Conservation (phyloP, 495 filamentous ascomycete species). For the Neurospora sp. region DNA sequence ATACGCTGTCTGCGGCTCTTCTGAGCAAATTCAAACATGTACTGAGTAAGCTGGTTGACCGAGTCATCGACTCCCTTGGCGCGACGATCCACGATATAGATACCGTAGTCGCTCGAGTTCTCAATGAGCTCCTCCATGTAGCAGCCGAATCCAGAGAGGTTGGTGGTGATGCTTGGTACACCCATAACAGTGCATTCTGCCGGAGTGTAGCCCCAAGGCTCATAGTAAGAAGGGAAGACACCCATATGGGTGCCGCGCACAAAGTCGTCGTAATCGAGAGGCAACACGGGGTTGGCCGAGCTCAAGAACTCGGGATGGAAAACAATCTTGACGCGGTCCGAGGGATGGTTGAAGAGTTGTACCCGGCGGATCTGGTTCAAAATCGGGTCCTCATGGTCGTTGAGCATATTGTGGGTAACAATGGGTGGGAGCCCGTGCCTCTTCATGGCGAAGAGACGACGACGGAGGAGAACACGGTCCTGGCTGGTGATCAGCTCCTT, state of each 20-base stretch:
- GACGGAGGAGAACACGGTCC: conserved; percentile 85
- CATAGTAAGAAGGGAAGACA: conserved; percentile 95
- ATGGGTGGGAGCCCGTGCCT: conserved; percentile 80
- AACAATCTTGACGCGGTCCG: conserved; percentile 90
- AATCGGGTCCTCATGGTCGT: conserved; percentile 87
- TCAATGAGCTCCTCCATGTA: conserved; percentile 99
- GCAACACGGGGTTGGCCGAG: conserved; percentile 88
- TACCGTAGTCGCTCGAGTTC: conserved; percentile 94
- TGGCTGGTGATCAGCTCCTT: conserved; percentile 87
- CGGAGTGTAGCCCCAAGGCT: conserved; percentile 97
- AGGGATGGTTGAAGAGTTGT: conserved; percentile 90
- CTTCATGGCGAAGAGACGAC: conserved; percentile 93
- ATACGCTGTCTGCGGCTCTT: conserved; percentile 95
- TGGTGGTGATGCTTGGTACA: conserved; percentile 96
- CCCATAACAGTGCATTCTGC: conserved; percentile 99
- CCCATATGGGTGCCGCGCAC: conserved; percentile 93
- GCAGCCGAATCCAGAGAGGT: conserved; percentile 93
- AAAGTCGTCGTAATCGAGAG: conserved; percentile 96
- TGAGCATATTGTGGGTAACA: conserved; percentile 99
- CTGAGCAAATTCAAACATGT: conserved; percentile 90
- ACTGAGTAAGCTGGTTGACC: conserved; percentile 84
- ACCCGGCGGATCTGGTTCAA: conserved; percentile 93
- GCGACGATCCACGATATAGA: conserved; percentile 95
- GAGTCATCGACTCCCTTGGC: conserved; percentile 95
- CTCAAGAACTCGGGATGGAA: conserved; percentile 98